These are phyloP conservation scores for Sisymbrium altissimum DNA, from an alignment of 345 rosid genomes.

Conservation along the genomic window DNA sequence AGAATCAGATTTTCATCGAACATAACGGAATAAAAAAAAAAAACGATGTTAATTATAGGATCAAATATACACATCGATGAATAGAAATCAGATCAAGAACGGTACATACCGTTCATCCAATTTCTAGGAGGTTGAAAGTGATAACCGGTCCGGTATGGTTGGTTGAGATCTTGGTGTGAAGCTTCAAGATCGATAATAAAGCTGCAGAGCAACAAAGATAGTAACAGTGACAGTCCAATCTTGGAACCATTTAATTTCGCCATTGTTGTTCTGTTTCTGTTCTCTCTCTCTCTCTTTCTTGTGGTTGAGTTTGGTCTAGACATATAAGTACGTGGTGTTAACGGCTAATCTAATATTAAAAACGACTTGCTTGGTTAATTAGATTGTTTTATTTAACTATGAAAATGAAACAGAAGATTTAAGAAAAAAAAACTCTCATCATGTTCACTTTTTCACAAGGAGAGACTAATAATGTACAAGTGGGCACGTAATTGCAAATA, in stretches of 20 bases:
- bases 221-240: slow-evolving; percentile 1
- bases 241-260: background rate
- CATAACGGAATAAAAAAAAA: background rate
- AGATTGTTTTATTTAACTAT: background rate
- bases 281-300: background rate
- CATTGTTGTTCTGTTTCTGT: slow-evolving; percentile 20
- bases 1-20: slow-evolving; percentile 9
- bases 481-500: background rate
- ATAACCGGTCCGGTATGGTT: slow-evolving; percentile 63
- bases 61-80: background rate
- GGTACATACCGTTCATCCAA: slow-evolving; percentile 69
- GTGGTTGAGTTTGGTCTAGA: slow-evolving; percentile 1
- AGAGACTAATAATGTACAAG: background rate
- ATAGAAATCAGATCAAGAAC: background rate
- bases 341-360: background rate
- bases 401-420: background rate
- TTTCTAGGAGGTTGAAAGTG: slow-evolving; percentile 72
- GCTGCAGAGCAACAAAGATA: slow-evolving; percentile 18
- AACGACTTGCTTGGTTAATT: background rate
- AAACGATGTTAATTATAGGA: slow-evolving; percentile 1
- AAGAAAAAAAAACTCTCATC: too few relatives aligned
- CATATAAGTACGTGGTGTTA: background rate
- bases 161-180: slow-evolving; percentile 24
- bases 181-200: slow-evolving; percentile 24
- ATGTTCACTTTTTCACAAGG: too few relatives aligned